Base-by-base conservation (phyloP, 2,329 filamentous ascomycete genomes). In the Ophiostoma populinum region DNA sequence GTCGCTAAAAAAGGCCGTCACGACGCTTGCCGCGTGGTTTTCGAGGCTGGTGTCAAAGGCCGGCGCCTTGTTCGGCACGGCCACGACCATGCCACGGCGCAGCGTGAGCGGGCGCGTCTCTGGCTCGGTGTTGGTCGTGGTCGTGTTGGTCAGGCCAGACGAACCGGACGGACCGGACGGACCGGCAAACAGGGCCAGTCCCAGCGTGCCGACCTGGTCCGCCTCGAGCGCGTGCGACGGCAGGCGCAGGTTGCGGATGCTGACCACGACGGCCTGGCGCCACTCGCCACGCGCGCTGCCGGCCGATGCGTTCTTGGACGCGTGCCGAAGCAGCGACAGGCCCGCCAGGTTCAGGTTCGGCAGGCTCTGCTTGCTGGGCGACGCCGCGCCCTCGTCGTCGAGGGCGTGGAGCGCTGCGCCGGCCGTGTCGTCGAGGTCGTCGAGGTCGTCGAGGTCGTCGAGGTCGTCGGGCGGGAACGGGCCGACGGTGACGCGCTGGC, bases 161-260 rank as follows among this genome's bases (percentile, higher is more conserved):
- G n/a, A n/a, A n/a, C 15, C 10, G 15, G 9, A 20, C 7, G n/a
- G 5, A 32, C 6, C 43, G 16, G 55, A 42, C 37, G 27, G 45
- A 9, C 11, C n/a, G 1, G 17, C 11, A 9, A 7, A n/a, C 6
- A 78, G 65, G 3, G 78, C 65, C 34, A 95, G 61, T 0, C 86
- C 87, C 36, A 98, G 68, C 0, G 86, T 94, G 1, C 87, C 90
- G 6, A 87, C 85, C 55, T 98, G 87, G 8, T 82, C 83, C 12
- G 75, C 66, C 34, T 75, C 66, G 7, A 95, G 64, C 1, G 67
- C 71, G 31, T 73, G 71, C 0, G 94, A 85, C 0, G 87, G 82
- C 3, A 94, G 62, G 5, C 87, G 73, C 7, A 98, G 62, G 46
- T 93, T 92, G 16, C 87, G 77, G 28, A 94, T 75, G 46, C 86